phyloP scores from a whole-genome alignment of 2,329 filamentous ascomycete genomes.

The Hyphodiscus sp. region DNA sequence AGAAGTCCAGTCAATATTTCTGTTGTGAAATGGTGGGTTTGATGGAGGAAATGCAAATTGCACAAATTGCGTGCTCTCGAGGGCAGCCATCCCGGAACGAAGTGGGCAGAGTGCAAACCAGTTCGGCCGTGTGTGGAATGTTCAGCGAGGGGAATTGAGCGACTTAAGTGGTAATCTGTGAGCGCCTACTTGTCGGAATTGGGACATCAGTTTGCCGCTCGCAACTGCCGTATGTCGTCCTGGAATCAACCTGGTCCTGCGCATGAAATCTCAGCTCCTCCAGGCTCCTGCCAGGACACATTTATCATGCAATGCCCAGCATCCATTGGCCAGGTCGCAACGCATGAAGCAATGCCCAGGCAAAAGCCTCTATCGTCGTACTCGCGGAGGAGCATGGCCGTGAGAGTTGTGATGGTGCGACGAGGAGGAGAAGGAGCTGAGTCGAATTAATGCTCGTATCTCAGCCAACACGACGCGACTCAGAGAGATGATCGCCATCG shows the following conservation, averaged over 20 bases:
- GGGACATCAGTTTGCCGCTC: too few relatives aligned
- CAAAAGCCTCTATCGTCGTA: neutral
- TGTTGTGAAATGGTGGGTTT: conserved; percentile 6
- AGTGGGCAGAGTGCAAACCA: neutral
- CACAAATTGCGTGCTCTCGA: conserved; percentile 2
- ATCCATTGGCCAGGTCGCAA: conserved; percentile 1
- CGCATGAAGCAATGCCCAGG: neutral
- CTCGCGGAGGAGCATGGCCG: neutral
- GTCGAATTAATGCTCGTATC: conserved; percentile 1
- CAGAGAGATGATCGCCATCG: neutral
- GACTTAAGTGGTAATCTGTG: too few relatives aligned
- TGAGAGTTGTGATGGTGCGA: neutral
- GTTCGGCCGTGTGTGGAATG: neutral
- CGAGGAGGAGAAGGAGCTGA: neutral
- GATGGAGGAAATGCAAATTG: conserved; percentile 3
- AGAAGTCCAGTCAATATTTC: conserved; percentile 9
- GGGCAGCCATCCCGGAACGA: neutral
- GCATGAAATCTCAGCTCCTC: too few relatives aligned
- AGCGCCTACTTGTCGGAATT: too few relatives aligned
- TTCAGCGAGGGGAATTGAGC: neutral
- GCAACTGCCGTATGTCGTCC: too few relatives aligned
- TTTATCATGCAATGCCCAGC: too few relatives aligned
- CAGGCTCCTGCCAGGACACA: too few relatives aligned
- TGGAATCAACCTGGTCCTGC: too few relatives aligned
- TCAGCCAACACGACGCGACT: neutral